Conservation (phyloP, 2,329 filamentous ascomycete genomes). For the Sclerotinia minor region DNA sequence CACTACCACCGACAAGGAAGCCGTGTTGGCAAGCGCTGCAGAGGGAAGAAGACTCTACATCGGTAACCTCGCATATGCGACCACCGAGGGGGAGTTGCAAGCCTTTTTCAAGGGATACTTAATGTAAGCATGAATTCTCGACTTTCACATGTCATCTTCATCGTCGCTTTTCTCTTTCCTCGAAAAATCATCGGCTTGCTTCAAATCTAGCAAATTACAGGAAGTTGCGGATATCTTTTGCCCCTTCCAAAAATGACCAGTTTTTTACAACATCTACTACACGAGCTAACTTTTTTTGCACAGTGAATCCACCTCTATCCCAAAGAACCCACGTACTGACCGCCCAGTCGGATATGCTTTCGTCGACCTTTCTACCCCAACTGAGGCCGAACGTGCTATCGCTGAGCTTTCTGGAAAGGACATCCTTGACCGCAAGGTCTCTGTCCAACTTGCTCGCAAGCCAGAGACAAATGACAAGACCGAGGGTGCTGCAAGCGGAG, state of each 20-base stretch:
- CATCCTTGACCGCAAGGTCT: slow-evolving; percentile 98
- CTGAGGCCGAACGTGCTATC: slow-evolving; percentile 94
- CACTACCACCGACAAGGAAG: slow-evolving; percentile 68
- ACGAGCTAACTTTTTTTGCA: slow-evolving; percentile 16
- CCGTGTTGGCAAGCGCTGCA: slow-evolving; percentile 93
- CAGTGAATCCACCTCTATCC: slow-evolving; percentile 98
- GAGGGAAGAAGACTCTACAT: slow-evolving; percentile 99
- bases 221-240: neutral
- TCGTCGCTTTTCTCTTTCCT: slow-evolving; percentile 2
- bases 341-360: slow-evolving; percentile 98
- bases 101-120: slow-evolving; percentile 99
- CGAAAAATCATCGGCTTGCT: slow-evolving; percentile 23
- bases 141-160: neutral
- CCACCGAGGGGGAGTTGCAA: slow-evolving; percentile 99
- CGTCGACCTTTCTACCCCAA: slow-evolving; percentile 92
- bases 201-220: neutral
- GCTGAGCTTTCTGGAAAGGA: slow-evolving; percentile 94
- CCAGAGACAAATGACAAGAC: slow-evolving; percentile 81
- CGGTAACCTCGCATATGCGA: slow-evolving; percentile 99
- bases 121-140: slow-evolving; percentile 69
- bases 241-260: neutral
- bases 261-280: neutral
- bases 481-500: slow-evolving; percentile 68
- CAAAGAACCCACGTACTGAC: slow-evolving; percentile 98
- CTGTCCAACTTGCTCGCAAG: slow-evolving; percentile 97